Percentiles rank a stretch among this genome's conserved stretches.
phyloP scores from a whole-genome alignment of 1,284 basidiomycete genomes.

The Ceratobasidium theobromae region DNA sequence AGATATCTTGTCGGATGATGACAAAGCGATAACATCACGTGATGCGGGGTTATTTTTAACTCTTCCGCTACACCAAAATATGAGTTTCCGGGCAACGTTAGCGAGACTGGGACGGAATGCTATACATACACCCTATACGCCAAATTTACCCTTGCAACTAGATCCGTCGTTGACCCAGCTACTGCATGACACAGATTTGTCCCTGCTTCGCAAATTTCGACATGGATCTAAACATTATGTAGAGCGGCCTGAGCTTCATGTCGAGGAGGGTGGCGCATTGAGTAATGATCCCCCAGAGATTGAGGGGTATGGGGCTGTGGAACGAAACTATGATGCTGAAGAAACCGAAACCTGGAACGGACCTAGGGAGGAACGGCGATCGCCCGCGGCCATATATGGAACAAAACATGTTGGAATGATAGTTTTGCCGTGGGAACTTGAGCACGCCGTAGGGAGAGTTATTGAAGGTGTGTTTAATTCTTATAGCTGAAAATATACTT shows the following conservation, averaged over 20 bases:
- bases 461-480: constrained; percentile 50
- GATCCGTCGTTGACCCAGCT: constrained; percentile 36
- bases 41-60: too few relatives aligned
- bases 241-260: constrained; percentile 19
- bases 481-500: constrained; percentile 45
- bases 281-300: constrained; percentile 25
- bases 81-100: constrained; percentile 19
- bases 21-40: too few relatives aligned
- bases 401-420: constrained; percentile 69
- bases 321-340: not conserved
- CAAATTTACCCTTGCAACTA: constrained; percentile 32
- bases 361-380: constrained; percentile 58
- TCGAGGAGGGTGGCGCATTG: constrained; percentile 6
- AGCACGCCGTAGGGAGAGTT: constrained; percentile 41
- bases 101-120: constrained; percentile 5
- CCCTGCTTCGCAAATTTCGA: constrained; percentile 32
- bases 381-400: constrained; percentile 78
- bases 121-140: constrained; percentile 2
- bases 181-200: constrained; percentile 33
- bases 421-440: constrained; percentile 66
- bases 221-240: constrained; percentile 24
- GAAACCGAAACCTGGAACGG: constrained; percentile 43
- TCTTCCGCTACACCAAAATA: not conserved
- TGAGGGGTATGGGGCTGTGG: constrained; percentile 29
- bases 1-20: constrained; percentile 4